Base-by-base conservation (phyloP, 208 protist genomes). In the Kentomonas sorsogonicus region DNA sequence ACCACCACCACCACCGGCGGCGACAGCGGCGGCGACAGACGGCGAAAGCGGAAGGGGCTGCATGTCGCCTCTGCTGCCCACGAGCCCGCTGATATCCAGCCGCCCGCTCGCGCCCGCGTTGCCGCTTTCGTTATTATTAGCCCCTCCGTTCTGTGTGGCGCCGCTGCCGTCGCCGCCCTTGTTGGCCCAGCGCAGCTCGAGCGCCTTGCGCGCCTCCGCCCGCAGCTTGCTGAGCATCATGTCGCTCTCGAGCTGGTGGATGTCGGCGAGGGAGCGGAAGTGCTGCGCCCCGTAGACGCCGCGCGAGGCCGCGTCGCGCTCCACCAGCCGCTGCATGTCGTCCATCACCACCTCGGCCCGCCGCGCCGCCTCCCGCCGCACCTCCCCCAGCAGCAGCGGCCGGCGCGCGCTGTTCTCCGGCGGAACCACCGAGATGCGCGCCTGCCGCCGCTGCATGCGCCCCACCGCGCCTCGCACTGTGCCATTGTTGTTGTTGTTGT, bases 261-360 rank as follows among this genome's bases (percentile, higher is more conserved):
- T 27, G 4, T 54, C 39, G 25, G 39, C 53, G 16, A 64, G 39
- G 43, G 40, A n/a, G 47, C 63, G 38, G n/a, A 76, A 62, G 46
- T 53, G 63, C 27, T 79, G 65, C 4, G 20, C 45, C 30, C 62
- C 39, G 55, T 79, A 87, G 63, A 74, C 36, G 22, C 48, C 30
- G 1, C 72, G 75, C 6, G 74, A 72, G 11, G 69, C 22, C 27
- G 55, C 55, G 51, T 87, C 75, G 0, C 58, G 60, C 67, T 58
- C 47, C 15, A 39, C 44, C 3, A 80, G 58, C n/a, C 2, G 22
- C 39, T 61, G 33, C 60, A 83, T 36, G 31, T 83, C 57, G 30
- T 53, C 25, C 54, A 61, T 38, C 41, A 79, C 23, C 29, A 25
- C 40, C 43, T 62, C n/a, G 48, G 77, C 67, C 31, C 70, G 65